Base-by-base conservation (phyloP, 352 stramenopile genomes). In the Phytopythium vexans region DNA sequence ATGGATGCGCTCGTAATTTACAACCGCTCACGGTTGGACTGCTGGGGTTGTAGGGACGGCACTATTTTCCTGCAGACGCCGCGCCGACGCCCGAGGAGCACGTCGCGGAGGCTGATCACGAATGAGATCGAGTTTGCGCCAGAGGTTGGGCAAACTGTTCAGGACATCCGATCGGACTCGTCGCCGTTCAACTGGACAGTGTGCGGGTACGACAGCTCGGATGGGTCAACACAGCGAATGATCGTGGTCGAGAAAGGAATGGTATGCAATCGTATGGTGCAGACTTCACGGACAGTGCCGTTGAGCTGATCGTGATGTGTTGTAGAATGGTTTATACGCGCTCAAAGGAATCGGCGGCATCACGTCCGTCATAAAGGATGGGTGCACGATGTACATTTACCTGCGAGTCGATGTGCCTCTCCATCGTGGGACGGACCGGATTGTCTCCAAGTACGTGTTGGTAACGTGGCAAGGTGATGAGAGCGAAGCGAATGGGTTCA, bases 351-450 rank as follows among this genome's bases (percentile, higher is more conserved):
- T 95, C 34, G 83, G 81, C 16, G 86, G 86, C 10, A 93, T 95
- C 58, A 88, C 68, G 4, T 81, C 68, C 0, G 71, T 83, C 8
- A 41, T 93, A 32, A 76, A 90, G 45, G 81, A 91, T 53, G 82
- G 76, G 10, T 76, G 66, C 43, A 92, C 84, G 12, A 94, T 94
- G 84, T 95, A 95, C 68, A 88, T 95, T 69, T 95, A 95, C 60
- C 61, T 95, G 8, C 82, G 84, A n/a, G 81, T 95, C 10, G 86
- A 95, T 56, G 75, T 95, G 34, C 83, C 83, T 14, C 61, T 95
- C 36, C 80, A 93, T 56, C 81, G 81, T 33, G 81, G 78, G 44
- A 89, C 77, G n/a, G 79, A 92, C 38, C 67, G 80, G 8, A 87
- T 92, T 52, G 81, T 95, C 37, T 92, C 84, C 16, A 95, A 95